Evolutionary conservation across 176 grass and related monocot species (phyloP).

Genomic region (Carex scoparia): DNA sequence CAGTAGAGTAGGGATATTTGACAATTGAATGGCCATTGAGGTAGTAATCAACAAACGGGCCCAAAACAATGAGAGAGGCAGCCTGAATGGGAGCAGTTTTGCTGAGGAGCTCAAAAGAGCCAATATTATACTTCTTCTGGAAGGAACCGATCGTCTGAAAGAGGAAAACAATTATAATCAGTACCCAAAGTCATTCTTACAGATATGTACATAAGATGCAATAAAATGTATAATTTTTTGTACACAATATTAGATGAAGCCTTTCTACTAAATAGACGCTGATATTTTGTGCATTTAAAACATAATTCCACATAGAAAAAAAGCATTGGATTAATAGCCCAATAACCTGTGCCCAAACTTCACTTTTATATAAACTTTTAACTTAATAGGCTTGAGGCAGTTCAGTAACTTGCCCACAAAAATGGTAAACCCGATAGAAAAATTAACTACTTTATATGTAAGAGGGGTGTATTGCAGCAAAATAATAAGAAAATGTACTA

Average conservation of each 20-base stretch:
- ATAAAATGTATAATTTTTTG: background rate
- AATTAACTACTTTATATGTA: background rate
- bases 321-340: background rate
- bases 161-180: background rate
- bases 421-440: too few species aligned
- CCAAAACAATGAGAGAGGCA: constrained; percentile 68
- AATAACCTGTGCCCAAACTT: background rate
- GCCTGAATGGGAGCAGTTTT: constrained; percentile 90
- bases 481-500: background rate
- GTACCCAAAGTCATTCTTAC: background rate
- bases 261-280: background rate
- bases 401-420: background rate
- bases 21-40: constrained; percentile 63
- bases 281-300: background rate
- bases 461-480: background rate
- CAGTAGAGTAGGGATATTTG: constrained; percentile 70
- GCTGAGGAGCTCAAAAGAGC: constrained; percentile 88
- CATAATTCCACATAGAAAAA: background rate
- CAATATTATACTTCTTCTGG: constrained; percentile 95
- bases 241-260: background rate
- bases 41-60: constrained; percentile 80
- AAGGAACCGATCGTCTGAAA: constrained; percentile 87
- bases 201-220: background rate
- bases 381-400: background rate
- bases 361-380: background rate